Conservation (phyloP, 805 yeast species). For the Nakazawaea ishiwadae region DNA sequence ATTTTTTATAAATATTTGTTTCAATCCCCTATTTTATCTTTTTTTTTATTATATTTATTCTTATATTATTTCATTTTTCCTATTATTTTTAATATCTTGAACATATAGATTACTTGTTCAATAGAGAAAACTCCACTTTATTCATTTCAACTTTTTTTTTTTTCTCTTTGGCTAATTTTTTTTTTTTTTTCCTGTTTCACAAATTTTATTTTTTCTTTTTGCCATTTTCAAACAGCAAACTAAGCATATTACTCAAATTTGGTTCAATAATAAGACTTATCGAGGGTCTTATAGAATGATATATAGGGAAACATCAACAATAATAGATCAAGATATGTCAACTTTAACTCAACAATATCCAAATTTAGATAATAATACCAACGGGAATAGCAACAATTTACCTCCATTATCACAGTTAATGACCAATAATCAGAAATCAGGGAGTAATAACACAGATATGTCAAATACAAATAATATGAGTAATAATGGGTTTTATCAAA, state of each 20-base stretch:
- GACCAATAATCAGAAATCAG: constrained; percentile 21
- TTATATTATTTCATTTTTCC: neutral
- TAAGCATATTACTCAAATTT: no score
- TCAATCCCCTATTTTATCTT: neutral
- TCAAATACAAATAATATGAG: constrained; percentile 16
- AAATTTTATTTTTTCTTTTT: no score
- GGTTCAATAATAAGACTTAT: neutral
- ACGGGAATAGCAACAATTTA: constrained; percentile 25
- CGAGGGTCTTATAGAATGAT: constrained; percentile 1
- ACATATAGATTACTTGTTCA: no score
- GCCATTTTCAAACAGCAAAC: no score
- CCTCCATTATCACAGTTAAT: constrained; percentile 44
- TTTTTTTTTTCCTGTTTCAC: no score
- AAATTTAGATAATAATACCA: no score
- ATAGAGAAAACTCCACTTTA: no score
- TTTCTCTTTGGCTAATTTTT: no score
- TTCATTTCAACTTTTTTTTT: no score
- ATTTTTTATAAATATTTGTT: neutral
- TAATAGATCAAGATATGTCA: constrained; percentile 4
- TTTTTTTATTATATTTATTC: neutral
- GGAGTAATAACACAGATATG: constrained; percentile 15
- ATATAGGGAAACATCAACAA: constrained; percentile 5
- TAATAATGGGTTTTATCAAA: no score
- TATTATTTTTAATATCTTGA: neutral
- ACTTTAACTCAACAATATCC: constrained; percentile 10